A percentile compares a stretch with the other conserved stretches of the same genome.
phyloP scores from a whole-genome alignment of 768 basidiomycete genomes.

The Wakefieldia striispora region DNA sequence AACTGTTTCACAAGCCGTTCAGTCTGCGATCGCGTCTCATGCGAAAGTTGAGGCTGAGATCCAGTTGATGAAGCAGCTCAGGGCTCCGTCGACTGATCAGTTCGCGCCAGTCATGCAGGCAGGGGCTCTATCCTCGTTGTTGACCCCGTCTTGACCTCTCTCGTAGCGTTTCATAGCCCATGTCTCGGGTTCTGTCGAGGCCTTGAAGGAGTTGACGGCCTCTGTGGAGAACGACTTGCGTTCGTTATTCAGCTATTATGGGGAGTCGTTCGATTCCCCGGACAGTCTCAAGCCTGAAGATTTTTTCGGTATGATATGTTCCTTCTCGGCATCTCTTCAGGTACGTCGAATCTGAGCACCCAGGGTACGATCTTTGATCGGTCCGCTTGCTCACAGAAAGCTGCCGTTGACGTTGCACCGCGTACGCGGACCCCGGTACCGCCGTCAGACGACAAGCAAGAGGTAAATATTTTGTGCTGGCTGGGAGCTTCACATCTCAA shows the following conservation, averaged over 20 bases:
- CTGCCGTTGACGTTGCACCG: slow-evolving; percentile 53
- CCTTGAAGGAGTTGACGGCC: slow-evolving; percentile 58
- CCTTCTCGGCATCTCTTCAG: slow-evolving; percentile 73
- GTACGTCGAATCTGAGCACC: slow-evolving; percentile 31
- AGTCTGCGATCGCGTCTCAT: slow-evolving; percentile 55
- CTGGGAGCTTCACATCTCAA: not conserved
- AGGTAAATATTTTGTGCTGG: slow-evolving; percentile 5
- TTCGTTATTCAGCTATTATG: slow-evolving; percentile 67
- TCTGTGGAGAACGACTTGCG: slow-evolving; percentile 60
- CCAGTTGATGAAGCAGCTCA: slow-evolving; percentile 35
- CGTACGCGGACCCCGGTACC: not conserved
- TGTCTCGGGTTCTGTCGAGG: slow-evolving; percentile 54
- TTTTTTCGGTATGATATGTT: slow-evolving; percentile 73
- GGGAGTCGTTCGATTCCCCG: slow-evolving; percentile 63
- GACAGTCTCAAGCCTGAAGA: slow-evolving; percentile 77
- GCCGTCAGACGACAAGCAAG: not conserved
- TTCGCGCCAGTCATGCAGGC: slow-evolving; percentile 76
- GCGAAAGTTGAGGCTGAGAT: slow-evolving; percentile 59
- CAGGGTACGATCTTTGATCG: not conserved
- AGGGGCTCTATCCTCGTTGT: not conserved
- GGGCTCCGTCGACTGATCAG: slow-evolving; percentile 45
- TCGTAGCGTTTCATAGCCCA: slow-evolving; percentile 31
- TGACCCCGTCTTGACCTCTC: not conserved
- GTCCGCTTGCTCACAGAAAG: slow-evolving; percentile 48
- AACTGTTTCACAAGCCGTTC: slow-evolving; percentile 57